These are phyloP conservation scores for Teratosphaeria pseudoeucalypti DNA, from an alignment of 2,329 filamentous ascomycete species.

Conservation along the genomic window DNA sequence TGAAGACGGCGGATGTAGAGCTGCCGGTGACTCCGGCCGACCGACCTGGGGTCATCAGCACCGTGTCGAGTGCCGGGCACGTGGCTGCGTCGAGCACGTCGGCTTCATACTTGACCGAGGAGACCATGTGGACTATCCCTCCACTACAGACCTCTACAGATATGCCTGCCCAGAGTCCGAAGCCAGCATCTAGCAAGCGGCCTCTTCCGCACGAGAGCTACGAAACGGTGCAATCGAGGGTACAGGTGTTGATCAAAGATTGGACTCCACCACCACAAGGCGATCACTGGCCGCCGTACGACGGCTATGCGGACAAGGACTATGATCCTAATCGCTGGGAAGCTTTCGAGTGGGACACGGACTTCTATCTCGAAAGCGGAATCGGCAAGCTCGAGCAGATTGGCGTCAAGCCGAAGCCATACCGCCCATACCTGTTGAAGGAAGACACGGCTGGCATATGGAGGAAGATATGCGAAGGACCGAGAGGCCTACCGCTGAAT, in stretches of 20 bases:
- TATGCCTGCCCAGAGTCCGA: neutral
- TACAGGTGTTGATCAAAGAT: slow-evolving; percentile 30
- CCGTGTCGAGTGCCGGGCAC: neutral
- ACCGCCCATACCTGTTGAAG: slow-evolving; percentile 65
- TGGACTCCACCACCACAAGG: slow-evolving; percentile 29
- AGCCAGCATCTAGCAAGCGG: neutral
- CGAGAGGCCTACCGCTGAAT: slow-evolving; percentile 42
- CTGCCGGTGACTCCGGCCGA: neutral
- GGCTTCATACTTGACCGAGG: neutral
- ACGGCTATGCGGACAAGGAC: slow-evolving; percentile 30
- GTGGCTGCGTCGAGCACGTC: neutral
- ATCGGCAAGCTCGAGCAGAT: slow-evolving; percentile 15
- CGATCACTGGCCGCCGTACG: slow-evolving; percentile 36
- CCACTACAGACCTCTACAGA: neutral
- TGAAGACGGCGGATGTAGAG: neutral
- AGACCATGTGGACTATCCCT: neutral
- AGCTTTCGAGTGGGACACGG: slow-evolving; percentile 32
- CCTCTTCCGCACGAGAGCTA: slow-evolving; percentile 4
- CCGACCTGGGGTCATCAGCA: no score
- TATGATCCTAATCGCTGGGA: slow-evolving; percentile 42
- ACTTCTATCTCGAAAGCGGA: slow-evolving; percentile 28
- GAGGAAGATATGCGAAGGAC: slow-evolving; percentile 53
- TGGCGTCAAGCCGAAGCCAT: slow-evolving; percentile 42
- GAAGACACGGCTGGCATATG: slow-evolving; percentile 27
- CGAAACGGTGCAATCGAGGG: slow-evolving; percentile 13